phyloP scores from a whole-genome alignment of 495 filamentous ascomycete genomes.

The Penicillium coffeae region DNA sequence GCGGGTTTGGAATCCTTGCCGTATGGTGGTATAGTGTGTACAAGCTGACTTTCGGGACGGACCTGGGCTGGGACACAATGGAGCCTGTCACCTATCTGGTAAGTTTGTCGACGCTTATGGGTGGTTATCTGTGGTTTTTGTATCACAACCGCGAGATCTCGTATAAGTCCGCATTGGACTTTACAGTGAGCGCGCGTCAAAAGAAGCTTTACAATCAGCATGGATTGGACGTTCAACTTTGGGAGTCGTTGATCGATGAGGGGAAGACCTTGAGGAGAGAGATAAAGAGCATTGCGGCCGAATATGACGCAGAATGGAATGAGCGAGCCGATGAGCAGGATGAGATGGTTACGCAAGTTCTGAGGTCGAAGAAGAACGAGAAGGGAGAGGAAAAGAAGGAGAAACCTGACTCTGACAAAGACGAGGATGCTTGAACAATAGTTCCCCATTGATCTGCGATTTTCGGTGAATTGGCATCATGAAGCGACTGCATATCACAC shows the following conservation, averaged over 20 bases:
- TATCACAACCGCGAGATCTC: constrained; percentile 88
- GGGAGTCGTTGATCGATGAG: constrained; percentile 77
- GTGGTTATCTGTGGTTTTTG: constrained; percentile 89
- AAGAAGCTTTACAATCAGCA: constrained; percentile 67
- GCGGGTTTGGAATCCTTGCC: constrained; percentile 66
- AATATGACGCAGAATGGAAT: constrained; percentile 95
- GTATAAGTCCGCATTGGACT: constrained; percentile 79
- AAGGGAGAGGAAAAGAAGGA: constrained; percentile 44
- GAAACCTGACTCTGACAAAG: constrained; percentile 25
- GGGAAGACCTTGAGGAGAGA: constrained; percentile 75
- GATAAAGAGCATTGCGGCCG: constrained; percentile 74
- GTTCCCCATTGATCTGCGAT: constrained; percentile 1
- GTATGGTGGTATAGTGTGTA: constrained; percentile 82
- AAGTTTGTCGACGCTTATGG: constrained; percentile 77
- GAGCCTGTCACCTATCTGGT: constrained; percentile 89
- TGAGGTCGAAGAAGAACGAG: constrained; percentile 59
- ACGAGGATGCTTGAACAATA: constrained; percentile 32
- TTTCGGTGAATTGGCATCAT: too few species aligned
- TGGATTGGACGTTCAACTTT: constrained; percentile 71
- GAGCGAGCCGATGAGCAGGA: constrained; percentile 74
- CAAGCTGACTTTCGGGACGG: constrained; percentile 72
- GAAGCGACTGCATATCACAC: not conserved
- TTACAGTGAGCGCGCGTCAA: constrained; percentile 77
- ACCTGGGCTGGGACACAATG: constrained; percentile 84
- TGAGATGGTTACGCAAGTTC: constrained; percentile 64